Evolutionary conservation across 2,329 filamentous ascomycete species (phyloP).

Genomic region (Magnaporthales sp.): DNA sequence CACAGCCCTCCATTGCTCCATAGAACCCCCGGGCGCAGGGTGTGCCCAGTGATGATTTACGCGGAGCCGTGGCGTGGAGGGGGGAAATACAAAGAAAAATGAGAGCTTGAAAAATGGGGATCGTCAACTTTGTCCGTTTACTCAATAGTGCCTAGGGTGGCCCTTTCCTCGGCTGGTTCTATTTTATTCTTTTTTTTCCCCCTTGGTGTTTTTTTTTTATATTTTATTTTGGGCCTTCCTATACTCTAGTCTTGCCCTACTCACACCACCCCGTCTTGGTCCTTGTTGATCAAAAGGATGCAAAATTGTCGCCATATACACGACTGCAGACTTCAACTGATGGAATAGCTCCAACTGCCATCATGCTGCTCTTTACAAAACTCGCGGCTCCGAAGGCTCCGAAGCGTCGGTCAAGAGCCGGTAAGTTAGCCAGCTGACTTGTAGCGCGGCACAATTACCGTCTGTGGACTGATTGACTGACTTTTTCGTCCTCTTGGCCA

Average conservation of each 20-base stretch:
- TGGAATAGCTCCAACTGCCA: constrained; percentile 7
- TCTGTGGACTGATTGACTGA: not conserved
- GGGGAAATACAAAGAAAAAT: not conserved
- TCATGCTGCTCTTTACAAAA: constrained; percentile 48
- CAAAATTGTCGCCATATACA: not conserved
- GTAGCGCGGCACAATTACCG: not conserved
- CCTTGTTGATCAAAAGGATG: not conserved
- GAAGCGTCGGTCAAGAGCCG: constrained; percentile 45
- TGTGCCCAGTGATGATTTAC: not conserved
- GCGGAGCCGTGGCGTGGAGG: not conserved
- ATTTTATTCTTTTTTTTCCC: not conserved
- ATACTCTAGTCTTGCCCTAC: not conserved
- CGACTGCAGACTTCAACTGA: not conserved
- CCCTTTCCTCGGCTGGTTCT: not conserved
- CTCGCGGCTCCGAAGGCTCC: constrained; percentile 43
- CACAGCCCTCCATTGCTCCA: not conserved
- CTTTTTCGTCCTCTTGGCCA: not conserved
- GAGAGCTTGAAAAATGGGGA: constrained; percentile 1
- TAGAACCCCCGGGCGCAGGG: not conserved
- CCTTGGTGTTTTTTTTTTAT: not conserved
- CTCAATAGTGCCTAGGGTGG: not conserved
- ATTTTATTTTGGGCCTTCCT: not conserved
- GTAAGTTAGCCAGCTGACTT: constrained; percentile 27
- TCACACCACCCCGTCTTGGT: not conserved
- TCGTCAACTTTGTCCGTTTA: not conserved